phyloP scores from a whole-genome alignment of 2,329 filamentous ascomycete species.

The Clarireedia paspali region DNA sequence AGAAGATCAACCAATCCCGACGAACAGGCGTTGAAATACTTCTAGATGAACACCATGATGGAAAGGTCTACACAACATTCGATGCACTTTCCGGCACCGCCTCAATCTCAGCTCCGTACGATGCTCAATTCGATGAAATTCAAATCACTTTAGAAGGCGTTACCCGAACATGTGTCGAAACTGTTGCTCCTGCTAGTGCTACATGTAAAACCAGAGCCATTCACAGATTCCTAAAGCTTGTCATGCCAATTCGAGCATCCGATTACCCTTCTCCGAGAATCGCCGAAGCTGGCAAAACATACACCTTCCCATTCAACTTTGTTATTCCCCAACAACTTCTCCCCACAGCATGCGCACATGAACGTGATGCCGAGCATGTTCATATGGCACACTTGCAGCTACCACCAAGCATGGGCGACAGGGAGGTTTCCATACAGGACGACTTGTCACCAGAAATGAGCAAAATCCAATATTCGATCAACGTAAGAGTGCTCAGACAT shows the following conservation, averaged over 20 bases:
- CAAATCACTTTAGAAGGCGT: conserved; percentile 27
- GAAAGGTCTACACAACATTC: conserved; percentile 26
- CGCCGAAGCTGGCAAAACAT: conserved; percentile 25
- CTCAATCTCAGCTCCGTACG: conserved; percentile 24
- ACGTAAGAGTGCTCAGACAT: conserved; percentile 22
- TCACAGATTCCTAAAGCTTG: conserved; percentile 28
- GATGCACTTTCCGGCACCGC: conserved; percentile 25
- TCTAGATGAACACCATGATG: conserved; percentile 21
- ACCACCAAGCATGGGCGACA: conserved; percentile 27
- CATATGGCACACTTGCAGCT: conserved; percentile 26
- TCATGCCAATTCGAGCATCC: conserved; percentile 27
- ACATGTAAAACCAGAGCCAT: conserved; percentile 20
- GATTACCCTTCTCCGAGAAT: conserved; percentile 25
- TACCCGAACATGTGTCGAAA: conserved; percentile 25
- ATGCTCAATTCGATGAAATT: conserved; percentile 26
- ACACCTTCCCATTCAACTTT: conserved; percentile 28
- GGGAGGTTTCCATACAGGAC: conserved; percentile 16
- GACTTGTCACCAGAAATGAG: conserved; percentile 28
- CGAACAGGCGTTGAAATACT: conserved; percentile 24
- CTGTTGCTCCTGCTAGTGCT: conserved; percentile 20
- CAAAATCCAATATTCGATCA: conserved; percentile 25
- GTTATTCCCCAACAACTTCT: conserved; percentile 28
- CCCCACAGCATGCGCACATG: conserved; percentile 25
- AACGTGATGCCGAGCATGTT: conserved; percentile 20
- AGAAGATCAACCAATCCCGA: conserved; percentile 15